These are phyloP conservation scores for Coriolopsis trogii DNA, from an alignment of 1,284 basidiomycete species.

Conservation along the genomic window DNA sequence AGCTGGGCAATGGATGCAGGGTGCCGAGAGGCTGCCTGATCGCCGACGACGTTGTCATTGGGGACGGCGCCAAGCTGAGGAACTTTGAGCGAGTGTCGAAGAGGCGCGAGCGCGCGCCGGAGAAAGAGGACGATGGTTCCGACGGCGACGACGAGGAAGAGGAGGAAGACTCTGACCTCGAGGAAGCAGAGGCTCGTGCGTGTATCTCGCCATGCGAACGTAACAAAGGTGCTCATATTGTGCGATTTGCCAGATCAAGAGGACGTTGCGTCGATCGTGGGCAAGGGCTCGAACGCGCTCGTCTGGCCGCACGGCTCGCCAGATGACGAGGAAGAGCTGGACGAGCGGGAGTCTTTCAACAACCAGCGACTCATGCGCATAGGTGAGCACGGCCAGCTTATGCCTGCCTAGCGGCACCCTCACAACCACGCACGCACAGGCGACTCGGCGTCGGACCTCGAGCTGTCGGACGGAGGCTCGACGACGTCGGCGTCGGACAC, in stretches of 20 bases:
- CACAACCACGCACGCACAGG: slow-evolving; percentile 40
- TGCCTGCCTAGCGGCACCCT: background rate
- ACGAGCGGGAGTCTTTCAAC: slow-evolving; percentile 59
- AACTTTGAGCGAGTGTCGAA: slow-evolving; percentile 76
- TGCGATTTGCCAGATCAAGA: slow-evolving; percentile 38
- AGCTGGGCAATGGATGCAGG: slow-evolving; percentile 65
- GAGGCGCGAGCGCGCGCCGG: slow-evolving; percentile 40
- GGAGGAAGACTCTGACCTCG: slow-evolving; percentile 62
- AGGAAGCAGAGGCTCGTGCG: slow-evolving; percentile 66
- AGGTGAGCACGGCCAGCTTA: slow-evolving; percentile 44
- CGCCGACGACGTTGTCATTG: slow-evolving; percentile 79
- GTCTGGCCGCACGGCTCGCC: slow-evolving; percentile 62
- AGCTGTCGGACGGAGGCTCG: slow-evolving; percentile 61
- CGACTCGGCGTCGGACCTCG: slow-evolving; percentile 61
- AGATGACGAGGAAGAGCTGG: slow-evolving; percentile 60
- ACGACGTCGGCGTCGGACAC: slow-evolving; percentile 41
- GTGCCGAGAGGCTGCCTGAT: slow-evolving; percentile 77
- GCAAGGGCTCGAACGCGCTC: slow-evolving; percentile 66
- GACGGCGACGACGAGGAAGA: slow-evolving; percentile 39
- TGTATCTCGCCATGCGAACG: slow-evolving; percentile 1
- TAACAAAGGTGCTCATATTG: background rate
- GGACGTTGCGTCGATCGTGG: slow-evolving; percentile 52
- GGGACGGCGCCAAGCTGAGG: slow-evolving; percentile 68
- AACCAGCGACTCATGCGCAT: slow-evolving; percentile 75
- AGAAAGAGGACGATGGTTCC: slow-evolving; percentile 35